Evolutionary conservation across 1,284 basidiomycete species (phyloP), one percentile per base, ranked within the genome.

Genomic region (Rhizopogon hawkerae): DNA sequence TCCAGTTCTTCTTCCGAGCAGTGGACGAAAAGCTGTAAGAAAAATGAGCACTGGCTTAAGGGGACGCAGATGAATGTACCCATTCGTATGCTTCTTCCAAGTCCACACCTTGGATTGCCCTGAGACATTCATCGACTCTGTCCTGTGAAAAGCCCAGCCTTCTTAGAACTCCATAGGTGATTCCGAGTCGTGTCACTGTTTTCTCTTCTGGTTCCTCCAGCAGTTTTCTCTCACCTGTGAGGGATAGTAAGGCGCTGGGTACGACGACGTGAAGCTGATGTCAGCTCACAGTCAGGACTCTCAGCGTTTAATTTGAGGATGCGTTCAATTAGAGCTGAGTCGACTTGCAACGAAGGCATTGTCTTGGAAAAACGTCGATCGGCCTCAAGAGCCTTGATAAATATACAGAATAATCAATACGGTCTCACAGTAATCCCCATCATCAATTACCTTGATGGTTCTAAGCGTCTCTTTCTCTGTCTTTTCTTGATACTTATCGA

Each of bases 1-100:
- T 66, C 63, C 3, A 87, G 68, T 57, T 90, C 88, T 16, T 81
- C 77, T 53, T 84, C 79, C 2, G 77, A 63, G 57, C 83, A 84
- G 63, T 85, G 76, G 3, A 84, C 60, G 65, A 78, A 82, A 50
- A 93, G 73, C 90, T 92, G 54, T 31, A 21, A 58, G 2, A 16
- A 7, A 16, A 5, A 14, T 66, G 26, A 64, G 54, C 7, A 34
- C 44, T 7, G 42, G 3, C 24, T 7, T 8, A 36, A 46, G 11
- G 16, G 9, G 1, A n/a, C 21, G 29, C 38, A 31, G 23, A 31
- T 18, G 38, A 21, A 62, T 82, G 53, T 58, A 94, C 92, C 92
- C 92, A 96, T 60, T 92, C 88, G 49, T 90, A 76, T n/a, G 89
- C 92, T 49, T 94, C 89, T 16, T 97, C 92, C 36, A 96, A 73